Percentiles rank a stretch among this genome's conserved stretches.
Conservation (phyloP, 495 filamentous ascomycete species). For the Endocarpon pusillum region DNA sequence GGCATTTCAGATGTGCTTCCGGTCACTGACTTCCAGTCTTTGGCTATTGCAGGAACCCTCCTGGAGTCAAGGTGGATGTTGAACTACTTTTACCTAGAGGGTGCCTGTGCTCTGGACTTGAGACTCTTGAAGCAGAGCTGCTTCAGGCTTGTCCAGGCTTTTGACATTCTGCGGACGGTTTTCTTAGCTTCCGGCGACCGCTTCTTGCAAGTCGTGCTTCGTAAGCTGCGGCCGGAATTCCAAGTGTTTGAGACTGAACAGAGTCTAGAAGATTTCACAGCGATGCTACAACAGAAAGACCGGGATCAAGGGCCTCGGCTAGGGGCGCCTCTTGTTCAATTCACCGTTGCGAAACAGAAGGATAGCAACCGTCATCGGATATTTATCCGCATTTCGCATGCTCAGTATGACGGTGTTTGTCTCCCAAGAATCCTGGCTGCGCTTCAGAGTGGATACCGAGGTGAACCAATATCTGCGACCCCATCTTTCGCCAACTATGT, state of each 20-base stretch:
- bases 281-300: slow-evolving; percentile 28
- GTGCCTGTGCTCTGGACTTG: slow-evolving; percentile 28
- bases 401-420: slow-evolving; percentile 59
- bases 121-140: slow-evolving; percentile 27
- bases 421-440: slow-evolving; percentile 42
- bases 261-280: slow-evolving; percentile 30
- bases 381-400: slow-evolving; percentile 49
- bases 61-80: slow-evolving; percentile 32
- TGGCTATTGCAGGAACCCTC: slow-evolving; percentile 43
- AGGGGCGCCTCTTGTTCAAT: slow-evolving; percentile 47
- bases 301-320: slow-evolving; percentile 33
- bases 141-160: slow-evolving; percentile 28
- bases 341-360: slow-evolving; percentile 37
- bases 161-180: slow-evolving; percentile 54
- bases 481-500: slow-evolving; percentile 44
- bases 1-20: slow-evolving; percentile 42
- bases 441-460: slow-evolving; percentile 34
- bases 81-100: slow-evolving; percentile 42
- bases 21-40: slow-evolving; percentile 44
- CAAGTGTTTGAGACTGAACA: slow-evolving; percentile 37
- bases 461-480: slow-evolving; percentile 23
- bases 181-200: slow-evolving; percentile 39
- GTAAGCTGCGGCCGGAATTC: slow-evolving; percentile 33
- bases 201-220: slow-evolving; percentile 45
- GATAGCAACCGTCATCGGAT: slow-evolving; percentile 35